Evolutionary conservation across 257 asterid species (phyloP).

Genomic region (Craterostigma plantagineum): DNA sequence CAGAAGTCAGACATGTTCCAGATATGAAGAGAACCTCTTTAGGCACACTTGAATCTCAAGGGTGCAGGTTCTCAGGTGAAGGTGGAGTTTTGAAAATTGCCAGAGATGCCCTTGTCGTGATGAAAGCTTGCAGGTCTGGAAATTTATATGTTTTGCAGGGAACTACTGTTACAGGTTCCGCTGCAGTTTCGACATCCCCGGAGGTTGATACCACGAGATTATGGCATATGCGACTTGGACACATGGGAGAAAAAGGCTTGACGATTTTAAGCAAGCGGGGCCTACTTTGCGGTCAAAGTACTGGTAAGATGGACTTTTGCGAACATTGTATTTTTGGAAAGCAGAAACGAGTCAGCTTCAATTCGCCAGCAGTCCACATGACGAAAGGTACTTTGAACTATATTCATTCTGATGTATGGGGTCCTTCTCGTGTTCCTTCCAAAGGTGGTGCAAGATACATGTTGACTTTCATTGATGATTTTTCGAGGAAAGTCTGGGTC

Average conservation of each 20-base stretch:
- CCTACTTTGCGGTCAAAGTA: background rate
- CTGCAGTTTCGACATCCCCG: background rate
- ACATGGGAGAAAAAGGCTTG: background rate
- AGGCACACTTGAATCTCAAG: background rate
- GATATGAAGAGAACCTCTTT: background rate
- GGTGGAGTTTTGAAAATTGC: background rate
- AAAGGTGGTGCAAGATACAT: slow-evolving; percentile 1
- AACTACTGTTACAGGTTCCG: background rate
- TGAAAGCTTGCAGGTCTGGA: background rate
- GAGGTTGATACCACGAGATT: background rate
- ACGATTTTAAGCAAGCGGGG: background rate
- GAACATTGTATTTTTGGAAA: background rate
- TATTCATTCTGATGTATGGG: slow-evolving; percentile 7
- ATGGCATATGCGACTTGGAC: background rate
- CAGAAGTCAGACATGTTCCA: background rate
- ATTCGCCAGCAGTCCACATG: background rate
- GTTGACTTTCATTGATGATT: slow-evolving; percentile 5
- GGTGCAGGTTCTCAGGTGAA: background rate
- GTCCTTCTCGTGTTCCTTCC: background rate
- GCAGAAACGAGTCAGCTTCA: background rate
- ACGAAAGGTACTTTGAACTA: background rate
- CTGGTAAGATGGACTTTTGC: background rate
- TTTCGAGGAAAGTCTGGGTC: background rate
- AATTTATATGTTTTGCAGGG: background rate
- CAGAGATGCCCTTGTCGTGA: background rate